Evolutionary conservation across 2,329 filamentous ascomycete genomes (phyloP).

Genomic region (Aspergillus oerlinghausenensis): DNA sequence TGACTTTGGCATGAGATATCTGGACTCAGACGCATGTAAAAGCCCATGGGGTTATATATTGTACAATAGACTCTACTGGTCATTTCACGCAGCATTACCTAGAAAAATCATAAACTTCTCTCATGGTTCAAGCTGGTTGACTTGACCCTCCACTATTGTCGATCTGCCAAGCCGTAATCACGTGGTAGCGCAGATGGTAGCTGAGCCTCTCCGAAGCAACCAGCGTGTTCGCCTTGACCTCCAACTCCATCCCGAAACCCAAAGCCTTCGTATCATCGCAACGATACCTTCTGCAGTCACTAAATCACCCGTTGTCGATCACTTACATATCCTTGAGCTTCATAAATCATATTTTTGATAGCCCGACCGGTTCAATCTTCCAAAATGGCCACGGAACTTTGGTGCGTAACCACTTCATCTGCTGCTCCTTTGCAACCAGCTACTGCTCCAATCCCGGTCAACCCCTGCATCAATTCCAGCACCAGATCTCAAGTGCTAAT

Average conservation of each 20-base stretch:
- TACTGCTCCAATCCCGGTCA: not conserved
- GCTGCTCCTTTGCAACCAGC: constrained; percentile 23
- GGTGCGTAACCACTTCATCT: constrained; percentile 57
- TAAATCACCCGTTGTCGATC: constrained; percentile 15
- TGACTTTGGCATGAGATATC: not conserved
- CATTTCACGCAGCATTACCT: not conserved
- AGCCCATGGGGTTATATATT: not conserved
- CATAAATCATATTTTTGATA: constrained; percentile 7
- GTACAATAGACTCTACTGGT: not conserved
- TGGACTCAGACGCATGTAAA: not conserved
- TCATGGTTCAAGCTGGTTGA: not conserved
- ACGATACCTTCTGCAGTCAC: constrained; percentile 21
- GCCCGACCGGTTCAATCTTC: constrained; percentile 14
- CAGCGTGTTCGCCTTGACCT: constrained; percentile 35
- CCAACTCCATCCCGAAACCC: constrained; percentile 24
- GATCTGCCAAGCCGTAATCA: constrained; percentile 25
- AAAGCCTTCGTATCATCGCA: constrained; percentile 27
- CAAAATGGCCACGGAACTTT: constrained; percentile 76
- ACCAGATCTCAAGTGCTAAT: constrained; percentile 17
- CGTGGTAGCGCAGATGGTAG: constrained; percentile 26
- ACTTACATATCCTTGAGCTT: constrained; percentile 15
- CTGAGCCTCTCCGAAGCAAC: constrained; percentile 25
- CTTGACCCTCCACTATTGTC: not conserved
- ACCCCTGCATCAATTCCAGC: not conserved
- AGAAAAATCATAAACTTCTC: not conserved